Evolutionary conservation across 257 asterid genomes (phyloP), one percentile per base, ranked within the genome.

Genomic region (Asclepias syriaca): DNA sequence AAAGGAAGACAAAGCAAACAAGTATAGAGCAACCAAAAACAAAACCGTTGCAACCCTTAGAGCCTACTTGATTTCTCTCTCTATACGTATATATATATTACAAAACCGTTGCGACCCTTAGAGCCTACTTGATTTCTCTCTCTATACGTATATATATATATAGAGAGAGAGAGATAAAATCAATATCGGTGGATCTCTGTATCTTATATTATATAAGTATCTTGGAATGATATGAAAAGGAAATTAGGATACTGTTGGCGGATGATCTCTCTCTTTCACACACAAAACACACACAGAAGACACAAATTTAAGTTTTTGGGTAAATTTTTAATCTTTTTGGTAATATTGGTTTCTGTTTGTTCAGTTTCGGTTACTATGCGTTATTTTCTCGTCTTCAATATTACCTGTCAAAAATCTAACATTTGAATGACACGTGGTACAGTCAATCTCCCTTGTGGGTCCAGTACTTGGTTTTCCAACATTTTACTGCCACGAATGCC

Each of bases 321-420:
- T 46, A 29, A 29, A 29, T 9, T 29, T 7, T 61, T 8, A 29
- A 50, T 37, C 27, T 24, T 24, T 24, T 24, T 24, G 0, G 27
- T 39, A 65, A 66, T 22, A 27, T 50, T 29, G 3, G 18, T 43
- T 71, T 16, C 16, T 7, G 32, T 76, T 19, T 51, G 71, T 39
- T 83, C 69, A 65, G 81, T 84, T 88, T 77, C 88, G 69, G 96
- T 90, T 88, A 85, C 65, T 80, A 78, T 66, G 74, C 83, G 77
- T 72, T 64, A 69, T 72, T 68, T 76, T 64, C 48, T 73, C 77
- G 6, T 46, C 43, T 63, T 68, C 77, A 16, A 53, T 53, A 3
- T 57, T 53, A 73, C 70, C 75, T 77, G 87, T 75, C 75, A 22
- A 21, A 77, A 64, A 72, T 69, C 67, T 51, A 71, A 70, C 74